Conservation (phyloP, 768 basidiomycete species). For the Termitomyces sp. region DNA sequence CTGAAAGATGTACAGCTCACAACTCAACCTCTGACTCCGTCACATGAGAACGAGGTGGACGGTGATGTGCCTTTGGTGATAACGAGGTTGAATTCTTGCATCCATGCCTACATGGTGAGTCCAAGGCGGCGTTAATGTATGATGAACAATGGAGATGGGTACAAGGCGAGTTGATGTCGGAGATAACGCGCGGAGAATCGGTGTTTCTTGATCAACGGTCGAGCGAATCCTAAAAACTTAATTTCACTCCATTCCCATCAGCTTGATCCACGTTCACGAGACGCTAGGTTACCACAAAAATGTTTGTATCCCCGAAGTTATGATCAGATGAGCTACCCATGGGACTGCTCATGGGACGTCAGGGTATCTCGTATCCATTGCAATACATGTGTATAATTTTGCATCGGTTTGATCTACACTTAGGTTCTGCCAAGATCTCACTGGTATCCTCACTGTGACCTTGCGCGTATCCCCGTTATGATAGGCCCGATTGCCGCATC, state of each 20-base stretch:
- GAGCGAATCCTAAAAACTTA: conserved; percentile 13
- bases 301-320: neutral
- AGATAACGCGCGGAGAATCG: conserved; percentile 9
- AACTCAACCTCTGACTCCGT: neutral
- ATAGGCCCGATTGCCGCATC: conserved; percentile 23
- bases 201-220: neutral
- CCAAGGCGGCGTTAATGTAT: neutral
- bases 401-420: conserved; percentile 5
- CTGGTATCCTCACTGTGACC: conserved; percentile 6
- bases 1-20: neutral
- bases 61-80: neutral
- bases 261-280: neutral
- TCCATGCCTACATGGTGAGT: neutral
- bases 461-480: conserved; percentile 20
- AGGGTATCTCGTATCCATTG: neutral
- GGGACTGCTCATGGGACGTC: conserved; percentile 8
- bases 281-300: neutral
- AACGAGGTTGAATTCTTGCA: neutral
- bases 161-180: conserved; percentile 4
- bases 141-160: neutral
- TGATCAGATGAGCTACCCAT: conserved; percentile 10
- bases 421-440: conserved; percentile 7
- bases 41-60: neutral
- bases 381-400: neutral
- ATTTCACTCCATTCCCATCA: conserved; percentile 5